phyloP scores from a whole-genome alignment of 441 rosid species.

The Biscutella laevigata region DNA sequence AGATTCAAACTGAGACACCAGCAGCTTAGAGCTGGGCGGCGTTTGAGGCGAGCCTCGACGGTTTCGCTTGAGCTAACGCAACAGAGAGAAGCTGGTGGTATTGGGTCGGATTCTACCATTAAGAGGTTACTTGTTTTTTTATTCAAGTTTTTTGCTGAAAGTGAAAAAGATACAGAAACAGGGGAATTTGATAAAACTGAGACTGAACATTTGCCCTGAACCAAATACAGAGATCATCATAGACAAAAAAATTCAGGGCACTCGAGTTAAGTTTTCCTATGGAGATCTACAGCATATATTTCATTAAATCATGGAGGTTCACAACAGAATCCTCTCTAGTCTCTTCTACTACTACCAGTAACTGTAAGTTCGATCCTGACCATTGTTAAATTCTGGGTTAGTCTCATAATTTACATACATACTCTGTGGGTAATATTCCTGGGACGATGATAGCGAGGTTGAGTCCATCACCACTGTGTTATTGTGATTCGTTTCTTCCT shows the following conservation, averaged over 20 bases:
- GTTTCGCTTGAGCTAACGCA: too few species aligned
- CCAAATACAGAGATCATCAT: constrained; percentile 15
- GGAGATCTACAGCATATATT: constrained; percentile 19
- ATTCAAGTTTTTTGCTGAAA: too few species aligned
- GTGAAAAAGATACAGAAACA: constrained; percentile 11
- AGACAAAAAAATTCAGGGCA: constrained; percentile 19
- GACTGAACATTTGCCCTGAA: constrained; percentile 16
- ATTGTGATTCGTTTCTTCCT: constrained; percentile 45
- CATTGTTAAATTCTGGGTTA: constrained; percentile 23
- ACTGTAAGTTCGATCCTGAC: constrained; percentile 37
- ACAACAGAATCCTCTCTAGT: constrained; percentile 20
- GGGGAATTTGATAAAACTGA: constrained; percentile 3
- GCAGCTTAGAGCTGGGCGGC: too few species aligned
- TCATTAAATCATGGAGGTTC: constrained; percentile 26
- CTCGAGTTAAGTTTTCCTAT: constrained; percentile 27
- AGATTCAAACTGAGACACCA: too few species aligned
- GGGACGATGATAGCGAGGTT: neutral
- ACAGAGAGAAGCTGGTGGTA: too few species aligned
- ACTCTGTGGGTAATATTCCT: constrained; percentile 20
- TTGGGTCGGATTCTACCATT: too few species aligned
- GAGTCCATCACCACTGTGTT: constrained; percentile 34
- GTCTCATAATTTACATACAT: constrained; percentile 39
- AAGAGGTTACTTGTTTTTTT: too few species aligned
- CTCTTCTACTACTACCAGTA: constrained; percentile 29
- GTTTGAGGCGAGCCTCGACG: too few species aligned